These are phyloP conservation scores for Jamesozyma spencerorum DNA, from an alignment of 805 yeast genomes.

Conservation along the genomic window DNA sequence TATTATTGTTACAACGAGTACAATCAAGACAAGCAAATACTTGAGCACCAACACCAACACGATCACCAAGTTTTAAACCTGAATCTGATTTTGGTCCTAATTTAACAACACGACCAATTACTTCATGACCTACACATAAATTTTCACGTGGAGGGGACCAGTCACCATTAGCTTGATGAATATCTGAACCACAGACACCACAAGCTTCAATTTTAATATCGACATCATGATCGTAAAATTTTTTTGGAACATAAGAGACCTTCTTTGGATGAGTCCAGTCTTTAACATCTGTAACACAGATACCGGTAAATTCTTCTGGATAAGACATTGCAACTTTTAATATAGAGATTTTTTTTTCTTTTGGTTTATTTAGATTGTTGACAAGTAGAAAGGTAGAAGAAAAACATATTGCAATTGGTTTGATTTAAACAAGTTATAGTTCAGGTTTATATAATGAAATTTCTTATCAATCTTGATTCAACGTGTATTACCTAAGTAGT, in stretches of 20 bases:
- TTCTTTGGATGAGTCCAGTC: conserved; percentile 50
- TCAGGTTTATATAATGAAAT: too few relatives aligned
- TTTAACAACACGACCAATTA: conserved; percentile 48
- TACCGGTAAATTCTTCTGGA: conserved; percentile 48
- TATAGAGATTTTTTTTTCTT: too few relatives aligned
- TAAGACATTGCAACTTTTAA: too few relatives aligned
- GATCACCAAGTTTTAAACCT: conserved; percentile 52
- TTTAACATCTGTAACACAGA: conserved; percentile 40
- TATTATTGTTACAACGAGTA: conserved; percentile 43
- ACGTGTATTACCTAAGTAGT: too few relatives aligned
- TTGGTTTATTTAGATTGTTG: too few relatives aligned
- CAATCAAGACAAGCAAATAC: conserved; percentile 55
- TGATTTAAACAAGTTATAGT: too few relatives aligned
- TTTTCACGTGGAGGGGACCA: conserved; percentile 20
- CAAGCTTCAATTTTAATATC: conserved; percentile 52
- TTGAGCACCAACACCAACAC: conserved; percentile 77
- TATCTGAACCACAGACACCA: conserved; percentile 61
- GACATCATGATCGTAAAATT: conserved; percentile 37
- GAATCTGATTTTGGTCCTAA: conserved; percentile 47
- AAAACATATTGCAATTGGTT: too few relatives aligned
- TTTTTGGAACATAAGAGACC: conserved; percentile 42
- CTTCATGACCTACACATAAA: conserved; percentile 57
- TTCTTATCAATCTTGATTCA: too few relatives aligned
- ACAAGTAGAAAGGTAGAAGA: too few relatives aligned
- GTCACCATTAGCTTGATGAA: conserved; percentile 17